phyloP scores from a whole-genome alignment of 768 basidiomycete species.

The Suillus clintonianus region DNA sequence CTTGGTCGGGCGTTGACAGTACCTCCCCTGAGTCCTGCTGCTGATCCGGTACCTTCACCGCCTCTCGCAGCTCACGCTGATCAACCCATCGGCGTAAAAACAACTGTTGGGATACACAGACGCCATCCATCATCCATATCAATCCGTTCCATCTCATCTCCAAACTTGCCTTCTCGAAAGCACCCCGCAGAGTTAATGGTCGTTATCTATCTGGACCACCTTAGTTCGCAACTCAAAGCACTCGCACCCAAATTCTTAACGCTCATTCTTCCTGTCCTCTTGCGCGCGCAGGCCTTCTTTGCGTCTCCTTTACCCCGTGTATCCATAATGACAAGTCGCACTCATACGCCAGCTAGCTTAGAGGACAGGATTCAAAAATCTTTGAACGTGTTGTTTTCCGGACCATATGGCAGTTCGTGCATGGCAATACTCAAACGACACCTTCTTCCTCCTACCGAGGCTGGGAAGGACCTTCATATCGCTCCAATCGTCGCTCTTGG shows the following conservation, averaged over 20 bases:
- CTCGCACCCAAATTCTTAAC: constrained; percentile 56
- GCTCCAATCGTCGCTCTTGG: constrained; percentile 51
- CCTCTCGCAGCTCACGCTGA: constrained; percentile 35
- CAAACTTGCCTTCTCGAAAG: constrained; percentile 31
- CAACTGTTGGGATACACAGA: constrained; percentile 45
- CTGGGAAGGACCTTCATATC: constrained; percentile 22
- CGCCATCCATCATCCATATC: constrained; percentile 67
- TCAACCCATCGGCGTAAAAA: constrained; percentile 21
- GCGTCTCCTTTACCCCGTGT: constrained; percentile 69
- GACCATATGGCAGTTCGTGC: constrained; percentile 66
- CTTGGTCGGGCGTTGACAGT: constrained; percentile 54
- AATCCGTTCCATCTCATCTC: constrained; percentile 40
- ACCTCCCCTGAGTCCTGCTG: constrained; percentile 19
- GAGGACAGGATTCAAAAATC: constrained; percentile 62
- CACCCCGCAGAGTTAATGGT: constrained; percentile 67
- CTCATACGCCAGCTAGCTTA: constrained; percentile 31
- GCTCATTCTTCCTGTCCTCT: constrained; percentile 69
- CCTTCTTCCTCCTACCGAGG: constrained; percentile 49
- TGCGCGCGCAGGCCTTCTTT: constrained; percentile 67
- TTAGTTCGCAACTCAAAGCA: constrained; percentile 60
- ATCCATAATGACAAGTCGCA: constrained; percentile 47
- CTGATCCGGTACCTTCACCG: constrained; percentile 15
- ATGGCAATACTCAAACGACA: constrained; percentile 62
- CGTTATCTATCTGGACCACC: constrained; percentile 62
- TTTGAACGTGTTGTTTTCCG: constrained; percentile 57